Conservation (phyloP, 2,329 filamentous ascomycete genomes). For the Aureobasidium vineae region DNA sequence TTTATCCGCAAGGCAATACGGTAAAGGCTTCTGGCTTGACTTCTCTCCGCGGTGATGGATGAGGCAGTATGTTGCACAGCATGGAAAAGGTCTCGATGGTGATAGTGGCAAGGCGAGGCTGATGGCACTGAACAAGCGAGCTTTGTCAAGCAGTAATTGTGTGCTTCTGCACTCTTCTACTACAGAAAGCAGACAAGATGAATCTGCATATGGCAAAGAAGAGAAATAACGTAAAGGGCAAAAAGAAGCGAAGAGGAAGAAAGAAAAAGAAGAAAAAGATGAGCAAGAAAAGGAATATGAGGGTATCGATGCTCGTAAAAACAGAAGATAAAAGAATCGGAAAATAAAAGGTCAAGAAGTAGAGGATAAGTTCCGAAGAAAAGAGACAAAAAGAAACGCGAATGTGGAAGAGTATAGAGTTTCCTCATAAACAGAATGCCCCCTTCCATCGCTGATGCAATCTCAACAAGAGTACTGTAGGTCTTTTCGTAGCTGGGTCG, state of each 20-base stretch:
- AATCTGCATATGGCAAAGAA: too few species aligned
- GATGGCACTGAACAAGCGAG: too few species aligned
- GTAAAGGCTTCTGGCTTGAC: too few species aligned
- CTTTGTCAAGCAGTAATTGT: too few species aligned
- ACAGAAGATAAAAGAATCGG: neutral
- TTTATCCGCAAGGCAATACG: too few species aligned
- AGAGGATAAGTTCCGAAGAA: neutral
- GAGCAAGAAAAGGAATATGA: neutral
- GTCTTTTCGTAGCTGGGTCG: conserved; percentile 14
- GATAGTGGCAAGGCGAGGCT: too few species aligned
- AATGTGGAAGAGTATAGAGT: neutral
- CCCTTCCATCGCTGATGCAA: conserved; percentile 22
- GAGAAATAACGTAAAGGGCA: too few species aligned
- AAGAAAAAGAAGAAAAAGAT: neutral
- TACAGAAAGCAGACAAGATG: too few species aligned
- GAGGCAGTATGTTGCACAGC: too few species aligned
- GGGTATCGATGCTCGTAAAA: conserved; percentile 1
- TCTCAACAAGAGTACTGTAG: neutral
- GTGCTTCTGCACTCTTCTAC: too few species aligned
- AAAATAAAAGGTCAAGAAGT: neutral
- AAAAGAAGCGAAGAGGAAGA: neutral
- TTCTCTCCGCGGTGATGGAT: too few species aligned
- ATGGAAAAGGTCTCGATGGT: too few species aligned
- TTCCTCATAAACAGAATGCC: neutral
- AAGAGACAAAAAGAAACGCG: neutral